These are phyloP conservation scores for Yamadazyma sp. DNA, from an alignment of 805 yeast species.

Conservation along the genomic window DNA sequence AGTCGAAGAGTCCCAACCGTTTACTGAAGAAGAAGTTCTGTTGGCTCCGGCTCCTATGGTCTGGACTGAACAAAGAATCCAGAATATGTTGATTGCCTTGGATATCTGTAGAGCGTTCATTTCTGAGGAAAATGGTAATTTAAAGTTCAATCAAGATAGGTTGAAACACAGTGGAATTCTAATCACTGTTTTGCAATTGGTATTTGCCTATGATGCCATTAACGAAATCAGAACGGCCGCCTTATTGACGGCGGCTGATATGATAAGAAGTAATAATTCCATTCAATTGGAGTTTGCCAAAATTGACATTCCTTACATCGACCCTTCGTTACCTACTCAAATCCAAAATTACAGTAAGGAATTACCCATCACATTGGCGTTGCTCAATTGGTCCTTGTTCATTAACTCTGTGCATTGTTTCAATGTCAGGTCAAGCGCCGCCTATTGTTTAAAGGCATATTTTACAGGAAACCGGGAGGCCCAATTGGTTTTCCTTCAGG, in stretches of 20 bases:
- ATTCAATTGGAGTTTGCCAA: constrained; percentile 72
- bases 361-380: constrained; percentile 70
- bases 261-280: constrained; percentile 63
- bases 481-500: constrained; percentile 59
- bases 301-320: constrained; percentile 90
- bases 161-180: constrained; percentile 63
- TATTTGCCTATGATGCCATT: constrained; percentile 66
- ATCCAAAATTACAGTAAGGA: constrained; percentile 31
- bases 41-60: constrained; percentile 40
- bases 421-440: constrained; percentile 75
- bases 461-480: constrained; percentile 63
- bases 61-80: constrained; percentile 77
- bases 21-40: constrained; percentile 30
- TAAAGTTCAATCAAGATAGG: constrained; percentile 58
- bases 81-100: constrained; percentile 63
- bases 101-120: constrained; percentile 76
- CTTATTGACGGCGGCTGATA: constrained; percentile 71
- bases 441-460: constrained; percentile 63
- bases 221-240: constrained; percentile 66
- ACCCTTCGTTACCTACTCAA: constrained; percentile 59
- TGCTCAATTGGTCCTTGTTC: constrained; percentile 79
- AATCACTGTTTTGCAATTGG: constrained; percentile 63
- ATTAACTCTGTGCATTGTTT: constrained; percentile 83
- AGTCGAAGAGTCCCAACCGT: constrained; percentile 4
- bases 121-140: constrained; percentile 64